Evolutionary conservation across 2,329 filamentous ascomycete genomes (phyloP), one percentile per base, ranked within the genome.

Genomic region (Annulohypoxylon truncatum): DNA sequence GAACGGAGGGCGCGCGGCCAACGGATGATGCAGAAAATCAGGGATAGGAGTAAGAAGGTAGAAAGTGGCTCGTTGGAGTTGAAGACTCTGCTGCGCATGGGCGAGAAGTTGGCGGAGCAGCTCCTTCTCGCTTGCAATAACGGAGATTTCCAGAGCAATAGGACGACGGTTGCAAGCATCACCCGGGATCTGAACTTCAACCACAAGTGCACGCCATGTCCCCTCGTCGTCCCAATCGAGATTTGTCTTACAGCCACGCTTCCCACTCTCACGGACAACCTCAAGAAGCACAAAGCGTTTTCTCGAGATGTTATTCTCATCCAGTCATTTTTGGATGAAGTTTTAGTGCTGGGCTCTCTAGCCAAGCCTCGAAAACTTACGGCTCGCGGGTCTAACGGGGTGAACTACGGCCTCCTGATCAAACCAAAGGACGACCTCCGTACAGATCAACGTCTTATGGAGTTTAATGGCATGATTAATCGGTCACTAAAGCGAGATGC

Each of bases 391-490:
- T 95, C 92, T 0, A 94, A 99, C 78, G 96, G 96, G 6, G 91
- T 91, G 63, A 85, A 86, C 15, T 99, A 99, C 77, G 92, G 93
- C 69, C 87, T 99, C 6, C 85, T 99, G 60, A 96, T 97, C 82
- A 99, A 99, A 76, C 96, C 96, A 7, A 98, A 98, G 78, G 96
- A 99, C 77, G 96, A 99, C 77, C 86, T 99, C 22, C 91, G 96
- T 53, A 99, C 97, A 71, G 96, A 99, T 74, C 95, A 98, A 78
- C 93, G 96, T 54, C 89, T 99, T 18, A 99, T 99, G 94, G 96
- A 99, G 77, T 99, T 99, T 83, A 99, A 98, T 77, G 90, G 91
- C 47, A 96, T 98, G 88, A 98, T 99, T 82, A 99, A 99, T 77
- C 88, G 96, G 64, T 93, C 95, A 2, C 81, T 99, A 61, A 97